Percentiles rank a stretch among this genome's conserved stretches.
phyloP scores from a whole-genome alignment of 192 early-diverging fungal species.

The Backusella liffmaniae region DNA sequence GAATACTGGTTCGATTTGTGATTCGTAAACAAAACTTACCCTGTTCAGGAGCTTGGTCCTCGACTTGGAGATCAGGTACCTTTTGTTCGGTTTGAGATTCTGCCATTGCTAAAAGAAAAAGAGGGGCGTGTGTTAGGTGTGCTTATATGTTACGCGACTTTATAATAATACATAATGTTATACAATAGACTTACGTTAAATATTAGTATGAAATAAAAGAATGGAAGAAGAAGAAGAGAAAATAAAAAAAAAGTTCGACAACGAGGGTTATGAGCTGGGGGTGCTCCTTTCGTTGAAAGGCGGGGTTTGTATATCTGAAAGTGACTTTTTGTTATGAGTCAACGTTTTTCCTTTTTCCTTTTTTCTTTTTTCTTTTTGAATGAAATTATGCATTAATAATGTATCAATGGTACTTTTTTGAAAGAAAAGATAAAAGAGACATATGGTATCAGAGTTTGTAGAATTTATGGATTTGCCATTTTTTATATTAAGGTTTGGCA shows the following conservation, averaged over 20 bases:
- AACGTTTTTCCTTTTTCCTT: neutral
- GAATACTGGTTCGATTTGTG: neutral
- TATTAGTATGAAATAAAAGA: neutral
- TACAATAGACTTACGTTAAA: neutral
- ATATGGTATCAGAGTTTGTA: neutral
- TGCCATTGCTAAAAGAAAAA: neutral
- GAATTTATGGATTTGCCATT: neutral
- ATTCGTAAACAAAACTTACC: slow-evolving; percentile 2
- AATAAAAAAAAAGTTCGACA: neutral
- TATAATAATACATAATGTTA: neutral
- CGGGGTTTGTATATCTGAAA: slow-evolving; percentile 2
- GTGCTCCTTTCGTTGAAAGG: neutral
- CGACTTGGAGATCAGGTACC: neutral
- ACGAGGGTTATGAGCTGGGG: slow-evolving; percentile 1
- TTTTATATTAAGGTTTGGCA: neutral
- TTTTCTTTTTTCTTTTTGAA: neutral
- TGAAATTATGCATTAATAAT: neutral
- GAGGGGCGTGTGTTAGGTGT: neutral
- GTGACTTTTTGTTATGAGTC: slow-evolving; percentile 4
- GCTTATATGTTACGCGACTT: neutral
- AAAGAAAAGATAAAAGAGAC: neutral
- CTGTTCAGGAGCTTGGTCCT: neutral
- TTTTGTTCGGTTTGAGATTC: neutral
- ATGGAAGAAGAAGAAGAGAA: neutral
- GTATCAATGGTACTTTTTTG: neutral